Evolutionary conservation across 176 grass and related monocot species (phyloP), one percentile per base, ranked within the genome.

Genomic region (Ampelocalamus luodianensis): DNA sequence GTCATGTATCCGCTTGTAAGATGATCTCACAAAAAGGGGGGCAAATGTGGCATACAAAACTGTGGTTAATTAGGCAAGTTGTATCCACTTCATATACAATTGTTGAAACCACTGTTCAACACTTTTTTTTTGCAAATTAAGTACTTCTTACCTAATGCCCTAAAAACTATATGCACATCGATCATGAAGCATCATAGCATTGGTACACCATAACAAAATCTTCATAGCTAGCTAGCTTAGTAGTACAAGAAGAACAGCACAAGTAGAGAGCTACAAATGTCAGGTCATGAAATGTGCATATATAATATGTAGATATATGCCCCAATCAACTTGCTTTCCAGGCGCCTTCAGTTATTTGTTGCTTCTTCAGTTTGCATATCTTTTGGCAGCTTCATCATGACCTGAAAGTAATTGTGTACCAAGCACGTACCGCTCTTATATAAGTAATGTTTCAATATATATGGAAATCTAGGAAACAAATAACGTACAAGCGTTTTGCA

Each of bases 161-260:
- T 32, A 10, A 86, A 82, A 86, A 89, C 16, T 61, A 50, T 85
- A 89, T 85, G 70, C 50, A 85, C 44, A 82, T 55, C 43, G 38
- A 73, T 73, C 68, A 78, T 37, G 51, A 66, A 59, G 17, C 29
- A 63, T 32, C 8, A 27, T 83, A 64, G 49, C 32, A 84, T 6
- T 0, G 65, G 38, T 82, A 86, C 65, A 78, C 23, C 36, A 72
- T 17, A 77, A 40, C 38, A 55, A 29, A 18, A 10, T 61, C 22
- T 68, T 63, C 15, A 58, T 29, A 54, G 56, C 9, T 71, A 77
- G 36, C 55, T 82, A 70, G 76, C 24, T 83, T 45, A 73, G 68
- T 63, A 70, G 22, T 86, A 87, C 79, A 56, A 55, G 16, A 87
- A 29, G 64, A 22, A 8, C 5, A n/a, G 45, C 12, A 40, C 6